These are phyloP conservation scores for Penicillium sp. DNA, from an alignment of 2,329 filamentous ascomycete species.

Conservation along the genomic window DNA sequence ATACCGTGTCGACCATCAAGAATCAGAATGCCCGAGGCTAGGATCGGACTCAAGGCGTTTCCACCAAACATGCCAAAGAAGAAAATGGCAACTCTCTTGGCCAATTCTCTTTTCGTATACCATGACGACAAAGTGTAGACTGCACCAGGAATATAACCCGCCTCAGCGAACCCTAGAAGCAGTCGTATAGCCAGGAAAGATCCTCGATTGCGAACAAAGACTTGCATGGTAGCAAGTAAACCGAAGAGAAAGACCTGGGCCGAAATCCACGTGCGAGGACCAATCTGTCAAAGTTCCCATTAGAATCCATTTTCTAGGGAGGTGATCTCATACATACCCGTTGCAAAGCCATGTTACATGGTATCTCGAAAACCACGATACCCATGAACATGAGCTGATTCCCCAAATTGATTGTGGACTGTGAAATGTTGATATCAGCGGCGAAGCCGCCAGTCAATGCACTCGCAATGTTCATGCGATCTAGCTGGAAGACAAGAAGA, in stretches of 20 bases:
- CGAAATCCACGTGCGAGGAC: background rate
- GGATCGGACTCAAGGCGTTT: background rate
- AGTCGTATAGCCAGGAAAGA: background rate
- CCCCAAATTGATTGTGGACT: background rate
- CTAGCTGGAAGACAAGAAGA: conserved; percentile 1
- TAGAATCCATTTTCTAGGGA: background rate
- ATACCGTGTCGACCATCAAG: background rate
- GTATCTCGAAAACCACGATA: background rate
- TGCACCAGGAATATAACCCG: background rate
- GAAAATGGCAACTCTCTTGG: background rate
- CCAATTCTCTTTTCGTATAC: conserved; percentile 1
- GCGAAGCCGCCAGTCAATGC: background rate
- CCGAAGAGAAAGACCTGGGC: background rate
- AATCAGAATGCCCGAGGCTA: background rate
- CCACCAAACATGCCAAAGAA: conserved; percentile 4
- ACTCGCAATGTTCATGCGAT: background rate
- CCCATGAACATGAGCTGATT: conserved; percentile 2
- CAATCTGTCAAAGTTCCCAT: background rate
- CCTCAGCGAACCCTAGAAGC: background rate
- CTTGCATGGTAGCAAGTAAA: background rate
- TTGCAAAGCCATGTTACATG: background rate
- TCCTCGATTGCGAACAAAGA: background rate
- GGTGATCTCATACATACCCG: background rate
- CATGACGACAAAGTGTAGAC: background rate
- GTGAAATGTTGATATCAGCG: background rate